phyloP scores from a whole-genome alignment of 768 basidiomycete species.

The Termitomyces sp. region DNA sequence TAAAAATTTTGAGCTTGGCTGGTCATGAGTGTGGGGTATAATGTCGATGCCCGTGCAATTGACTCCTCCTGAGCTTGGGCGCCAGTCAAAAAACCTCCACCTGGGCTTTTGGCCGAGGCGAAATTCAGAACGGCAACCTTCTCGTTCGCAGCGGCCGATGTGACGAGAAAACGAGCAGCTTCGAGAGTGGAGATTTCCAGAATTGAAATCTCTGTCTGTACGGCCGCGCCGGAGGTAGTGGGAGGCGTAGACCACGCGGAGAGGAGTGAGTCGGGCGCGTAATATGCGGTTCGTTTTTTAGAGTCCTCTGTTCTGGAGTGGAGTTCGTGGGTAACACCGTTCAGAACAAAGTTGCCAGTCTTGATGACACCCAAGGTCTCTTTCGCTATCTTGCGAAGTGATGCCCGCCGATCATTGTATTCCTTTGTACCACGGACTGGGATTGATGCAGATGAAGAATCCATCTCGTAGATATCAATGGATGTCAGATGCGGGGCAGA shows the following conservation, averaged over 20 bases:
- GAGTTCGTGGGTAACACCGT: conserved; percentile 28
- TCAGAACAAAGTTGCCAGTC: conserved; percentile 32
- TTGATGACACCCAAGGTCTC: conserved; percentile 48
- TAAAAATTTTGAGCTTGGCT: conserved; percentile 59
- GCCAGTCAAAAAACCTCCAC: conserved; percentile 73
- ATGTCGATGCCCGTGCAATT: conserved; percentile 70
- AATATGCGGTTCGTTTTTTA: conserved; percentile 47
- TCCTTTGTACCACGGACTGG: conserved; percentile 8
- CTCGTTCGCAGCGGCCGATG: conserved; percentile 14
- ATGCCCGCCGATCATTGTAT: conserved; percentile 23
- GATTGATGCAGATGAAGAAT: not conserved
- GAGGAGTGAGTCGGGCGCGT: conserved; percentile 43
- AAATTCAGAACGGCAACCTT: conserved; percentile 71
- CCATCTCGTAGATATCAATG: not conserved
- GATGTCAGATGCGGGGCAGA: no score
- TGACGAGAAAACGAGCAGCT: conserved; percentile 44
- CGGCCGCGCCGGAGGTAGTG: conserved; percentile 35
- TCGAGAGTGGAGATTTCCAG: conserved; percentile 63
- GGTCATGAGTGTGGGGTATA: conserved; percentile 62
- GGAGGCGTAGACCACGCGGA: conserved; percentile 42
- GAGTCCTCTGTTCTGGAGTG: conserved; percentile 20
- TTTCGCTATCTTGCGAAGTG: conserved; percentile 42
- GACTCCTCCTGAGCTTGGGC: conserved; percentile 81
- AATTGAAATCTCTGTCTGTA: conserved; percentile 37
- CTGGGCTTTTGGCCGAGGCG: conserved; percentile 71